Evolutionary conservation across 352 stramenopile genomes (phyloP).

Genomic region (Sclerospora graminicola): DNA sequence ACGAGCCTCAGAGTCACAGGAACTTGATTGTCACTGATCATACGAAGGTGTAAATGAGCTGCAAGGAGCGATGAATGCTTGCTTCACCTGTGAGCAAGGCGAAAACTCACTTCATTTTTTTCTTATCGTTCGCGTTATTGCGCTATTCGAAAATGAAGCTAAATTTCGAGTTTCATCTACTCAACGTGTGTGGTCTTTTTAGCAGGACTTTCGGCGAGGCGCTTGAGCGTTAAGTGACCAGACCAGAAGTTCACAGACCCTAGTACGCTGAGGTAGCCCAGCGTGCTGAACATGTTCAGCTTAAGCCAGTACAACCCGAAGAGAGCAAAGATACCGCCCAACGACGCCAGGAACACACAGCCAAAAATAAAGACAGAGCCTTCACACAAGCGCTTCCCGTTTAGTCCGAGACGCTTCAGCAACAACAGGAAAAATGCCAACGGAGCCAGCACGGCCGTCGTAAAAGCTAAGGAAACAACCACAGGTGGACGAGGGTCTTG

Average conservation of each 20-base stretch:
- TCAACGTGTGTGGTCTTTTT: constrained; percentile 54
- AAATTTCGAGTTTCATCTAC: constrained; percentile 14
- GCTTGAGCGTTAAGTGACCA: constrained; percentile 72
- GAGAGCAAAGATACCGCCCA: constrained; percentile 64
- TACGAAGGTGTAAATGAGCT: too few relatives aligned
- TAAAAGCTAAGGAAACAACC: constrained; percentile 60
- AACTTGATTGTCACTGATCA: too few relatives aligned
- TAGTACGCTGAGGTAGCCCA: constrained; percentile 63
- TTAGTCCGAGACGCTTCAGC: constrained; percentile 43
- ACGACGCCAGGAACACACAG: constrained; percentile 58
- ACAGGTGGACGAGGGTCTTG: constrained; percentile 60
- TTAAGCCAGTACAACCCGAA: constrained; percentile 84
- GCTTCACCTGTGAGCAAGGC: too few relatives aligned
- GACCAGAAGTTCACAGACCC: constrained; percentile 45
- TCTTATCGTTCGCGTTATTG: background rate
- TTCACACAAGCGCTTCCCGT: constrained; percentile 60
- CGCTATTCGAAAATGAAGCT: constrained; percentile 3
- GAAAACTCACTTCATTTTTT: background rate
- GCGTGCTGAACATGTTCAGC: constrained; percentile 82
- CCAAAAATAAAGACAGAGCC: constrained; percentile 57
- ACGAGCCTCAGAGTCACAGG: too few relatives aligned
- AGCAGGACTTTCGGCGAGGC: constrained; percentile 32
- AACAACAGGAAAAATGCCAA: constrained; percentile 56
- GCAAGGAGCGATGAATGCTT: too few relatives aligned
- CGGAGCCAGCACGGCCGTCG: constrained; percentile 43